These are phyloP conservation scores for Lepiota venenata DNA, from an alignment of 768 basidiomycete genomes.

Conservation along the genomic window DNA sequence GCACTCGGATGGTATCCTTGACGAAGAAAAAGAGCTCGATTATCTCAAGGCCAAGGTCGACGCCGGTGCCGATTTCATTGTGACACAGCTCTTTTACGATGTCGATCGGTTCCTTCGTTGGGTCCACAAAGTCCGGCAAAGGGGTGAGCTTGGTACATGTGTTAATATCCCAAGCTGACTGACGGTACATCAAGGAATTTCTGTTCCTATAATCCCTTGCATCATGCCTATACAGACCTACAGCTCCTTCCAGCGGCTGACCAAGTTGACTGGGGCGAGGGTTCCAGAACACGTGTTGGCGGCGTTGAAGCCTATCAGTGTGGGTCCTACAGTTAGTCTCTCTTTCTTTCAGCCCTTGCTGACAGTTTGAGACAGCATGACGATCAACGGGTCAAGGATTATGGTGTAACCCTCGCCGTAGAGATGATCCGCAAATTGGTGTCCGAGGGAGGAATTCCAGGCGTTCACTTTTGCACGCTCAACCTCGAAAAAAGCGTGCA, in stretches of 20 bases:
- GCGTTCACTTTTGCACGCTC: conserved; percentile 93
- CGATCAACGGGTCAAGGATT: conserved; percentile 92
- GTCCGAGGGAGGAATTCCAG: conserved; percentile 53
- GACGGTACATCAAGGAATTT: conserved; percentile 60
- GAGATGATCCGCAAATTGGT: conserved; percentile 69
- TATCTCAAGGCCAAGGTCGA: conserved; percentile 85
- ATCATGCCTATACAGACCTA: conserved; percentile 99
- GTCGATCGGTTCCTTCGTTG: conserved; percentile 82
- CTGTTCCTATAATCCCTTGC: conserved; percentile 88
- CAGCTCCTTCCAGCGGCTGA: conserved; percentile 87
- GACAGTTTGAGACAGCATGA: conserved; percentile 58
- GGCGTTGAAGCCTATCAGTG: conserved; percentile 48
- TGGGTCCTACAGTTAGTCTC: conserved; percentile 35
- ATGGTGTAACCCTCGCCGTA: conserved; percentile 84
- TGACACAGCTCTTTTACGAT: conserved; percentile 98
- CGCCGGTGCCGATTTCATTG: conserved; percentile 92
- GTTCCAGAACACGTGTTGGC: conserved; percentile 40
- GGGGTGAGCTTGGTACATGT: conserved; percentile 45
- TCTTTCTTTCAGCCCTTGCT: neutral
- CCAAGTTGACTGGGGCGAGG: conserved; percentile 80
- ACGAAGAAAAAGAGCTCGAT: conserved; percentile 62
- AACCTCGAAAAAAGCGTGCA: conserved; percentile 97
- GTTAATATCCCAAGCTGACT: neutral
- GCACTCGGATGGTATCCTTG: conserved; percentile 57
- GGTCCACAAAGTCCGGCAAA: conserved; percentile 66